Conservation (phyloP, 768 basidiomycete genomes). For the Termitomyces sp. region DNA sequence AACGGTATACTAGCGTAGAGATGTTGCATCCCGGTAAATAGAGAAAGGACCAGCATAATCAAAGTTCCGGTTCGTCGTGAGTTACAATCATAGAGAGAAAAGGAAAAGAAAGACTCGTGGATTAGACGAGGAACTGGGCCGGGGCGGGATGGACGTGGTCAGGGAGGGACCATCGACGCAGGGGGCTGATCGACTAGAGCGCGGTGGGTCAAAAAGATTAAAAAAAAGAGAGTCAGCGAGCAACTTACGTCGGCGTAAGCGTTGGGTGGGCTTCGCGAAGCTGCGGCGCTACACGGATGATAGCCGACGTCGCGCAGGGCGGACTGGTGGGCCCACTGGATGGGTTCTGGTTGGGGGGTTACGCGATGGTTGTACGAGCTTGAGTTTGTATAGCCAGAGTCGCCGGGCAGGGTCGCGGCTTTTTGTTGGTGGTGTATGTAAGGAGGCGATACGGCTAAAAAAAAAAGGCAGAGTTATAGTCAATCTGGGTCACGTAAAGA, state of each 20-base stretch:
- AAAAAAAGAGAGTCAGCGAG: neutral
- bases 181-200: neutral
- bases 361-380: conserved; percentile 2
- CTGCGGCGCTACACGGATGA: neutral
- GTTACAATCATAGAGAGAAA: neutral
- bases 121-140: conserved; percentile 3
- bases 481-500: neutral
- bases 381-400: conserved; percentile 7
- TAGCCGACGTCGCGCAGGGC: conserved; percentile 5
- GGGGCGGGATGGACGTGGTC: neutral
- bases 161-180: conserved; percentile 12
- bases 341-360: neutral
- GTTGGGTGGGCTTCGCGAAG: neutral
- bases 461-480: neutral
- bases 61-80: neutral
- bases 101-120: neutral
- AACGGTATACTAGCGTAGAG: neutral
- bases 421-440: conserved; percentile 12
- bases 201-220: neutral
- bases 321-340: neutral
- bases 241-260: conserved; percentile 4
- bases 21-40: neutral
- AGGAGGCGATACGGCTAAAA: conserved; percentile 8
- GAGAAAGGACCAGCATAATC: neutral
- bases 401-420: conserved; percentile 1